Evolutionary conservation across 345 rosid species (phyloP).

Genomic region (rapeseed (Brassica napus)): DNA sequence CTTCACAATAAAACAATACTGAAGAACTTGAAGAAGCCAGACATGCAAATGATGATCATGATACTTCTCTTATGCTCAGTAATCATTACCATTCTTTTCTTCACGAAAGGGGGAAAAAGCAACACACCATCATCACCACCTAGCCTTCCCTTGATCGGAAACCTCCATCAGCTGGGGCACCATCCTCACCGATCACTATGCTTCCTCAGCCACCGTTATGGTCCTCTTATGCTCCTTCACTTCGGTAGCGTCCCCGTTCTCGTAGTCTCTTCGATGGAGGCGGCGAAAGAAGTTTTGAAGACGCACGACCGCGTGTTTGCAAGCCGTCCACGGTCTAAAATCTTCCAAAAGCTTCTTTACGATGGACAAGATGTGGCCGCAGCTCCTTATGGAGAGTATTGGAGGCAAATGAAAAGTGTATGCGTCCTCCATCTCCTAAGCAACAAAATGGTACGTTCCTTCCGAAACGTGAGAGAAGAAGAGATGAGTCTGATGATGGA

Average conservation of each 20-base stretch:
- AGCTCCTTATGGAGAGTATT: conserved; percentile 67
- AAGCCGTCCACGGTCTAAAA: conserved; percentile 8
- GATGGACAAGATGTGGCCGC: not conserved
- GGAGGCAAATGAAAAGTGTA: conserved; percentile 65
- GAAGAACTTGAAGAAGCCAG: not conserved
- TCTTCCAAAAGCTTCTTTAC: not conserved
- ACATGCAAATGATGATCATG: not conserved
- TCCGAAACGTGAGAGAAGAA: conserved; percentile 46
- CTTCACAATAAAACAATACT: not conserved
- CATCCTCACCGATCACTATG: conserved; percentile 1
- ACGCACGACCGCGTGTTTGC: conserved; percentile 10
- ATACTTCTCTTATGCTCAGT: not conserved
- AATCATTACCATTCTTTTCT: not conserved
- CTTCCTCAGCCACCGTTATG: not conserved
- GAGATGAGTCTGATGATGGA: conserved; percentile 43
- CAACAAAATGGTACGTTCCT: conserved; percentile 50
- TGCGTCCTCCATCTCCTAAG: conserved; percentile 53
- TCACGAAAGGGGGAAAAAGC: not conserved
- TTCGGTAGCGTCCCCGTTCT: conserved; percentile 9
- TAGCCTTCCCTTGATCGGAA: conserved; percentile 2
- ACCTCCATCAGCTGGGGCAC: conserved; percentile 3
- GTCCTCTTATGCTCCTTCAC: conserved; percentile 12
- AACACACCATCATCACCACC: not conserved
- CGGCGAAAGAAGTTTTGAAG: conserved; percentile 4
- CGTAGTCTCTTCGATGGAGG: conserved; percentile 1